Percentiles rank a stretch among this genome's conserved stretches.
phyloP scores from a whole-genome alignment of 768 basidiomycete genomes.

The Russula compacta region DNA sequence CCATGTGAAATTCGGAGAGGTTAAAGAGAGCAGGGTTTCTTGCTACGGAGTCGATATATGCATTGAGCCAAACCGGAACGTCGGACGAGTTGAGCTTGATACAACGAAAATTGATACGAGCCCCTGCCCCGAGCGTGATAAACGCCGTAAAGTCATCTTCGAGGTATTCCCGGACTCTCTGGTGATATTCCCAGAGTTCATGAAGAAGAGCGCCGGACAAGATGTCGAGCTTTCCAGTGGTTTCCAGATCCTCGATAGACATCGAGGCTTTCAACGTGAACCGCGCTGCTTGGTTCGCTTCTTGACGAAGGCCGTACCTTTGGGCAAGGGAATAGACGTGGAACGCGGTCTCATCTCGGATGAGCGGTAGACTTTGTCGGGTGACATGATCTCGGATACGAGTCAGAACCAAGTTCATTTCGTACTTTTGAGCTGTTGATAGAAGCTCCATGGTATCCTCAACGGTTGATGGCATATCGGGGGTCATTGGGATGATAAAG shows the following conservation, averaged over 20 bases:
- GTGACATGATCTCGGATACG: background rate
- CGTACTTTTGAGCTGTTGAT: background rate
- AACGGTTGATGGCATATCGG: no score
- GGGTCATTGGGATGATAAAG: no score
- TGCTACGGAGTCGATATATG: slow-evolving; percentile 1
- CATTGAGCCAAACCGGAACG: background rate
- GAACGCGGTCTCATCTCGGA: background rate
- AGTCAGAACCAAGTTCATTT: background rate
- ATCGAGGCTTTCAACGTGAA: background rate
- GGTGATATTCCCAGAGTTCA: background rate
- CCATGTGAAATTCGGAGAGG: background rate
- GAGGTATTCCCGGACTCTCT: background rate
- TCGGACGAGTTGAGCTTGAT: background rate
- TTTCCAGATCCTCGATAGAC: background rate
- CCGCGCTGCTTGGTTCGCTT: no score
- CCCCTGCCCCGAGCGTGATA: background rate
- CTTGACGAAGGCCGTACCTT: no score
- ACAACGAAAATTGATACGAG: background rate
- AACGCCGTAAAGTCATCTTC: background rate
- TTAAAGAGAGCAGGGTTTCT: background rate
- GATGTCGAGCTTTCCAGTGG: background rate
- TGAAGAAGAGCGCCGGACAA: background rate
- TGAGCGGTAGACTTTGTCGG: background rate
- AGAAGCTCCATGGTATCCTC: no score
- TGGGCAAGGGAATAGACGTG: no score